Base-by-base conservation (phyloP, 805 yeast genomes). In the Danielia reshetovae region DNA sequence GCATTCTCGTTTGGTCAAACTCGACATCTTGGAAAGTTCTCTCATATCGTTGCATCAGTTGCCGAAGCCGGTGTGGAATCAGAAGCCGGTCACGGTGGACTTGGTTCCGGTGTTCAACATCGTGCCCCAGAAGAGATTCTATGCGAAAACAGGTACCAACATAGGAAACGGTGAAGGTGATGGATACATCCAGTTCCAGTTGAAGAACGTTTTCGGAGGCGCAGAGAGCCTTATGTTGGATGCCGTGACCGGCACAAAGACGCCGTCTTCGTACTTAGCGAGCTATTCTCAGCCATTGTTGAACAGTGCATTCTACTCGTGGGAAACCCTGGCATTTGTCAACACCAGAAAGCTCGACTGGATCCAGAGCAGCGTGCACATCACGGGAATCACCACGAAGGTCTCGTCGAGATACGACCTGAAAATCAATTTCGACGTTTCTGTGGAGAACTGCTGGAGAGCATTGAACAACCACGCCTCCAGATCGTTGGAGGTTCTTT, bases 101-200 rank as follows among this genome's bases (percentile, higher is more conserved):
- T 37, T 69, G 15, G 59, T 60, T 2, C 71, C 72, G 2, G 54
- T 61, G 2, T 62, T 65, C 47, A 61, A 62, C 33, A 37, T 62
- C 4, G 26, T 57, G 4, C 89, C 90, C 0, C 74, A 74, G 4
- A 86, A 86, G 47, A 72, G 74, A 45, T 83, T 88, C 48, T 72
- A 75, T 40, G 89, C 95, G 34, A 85, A 84, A 49, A 85, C 97
- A 1, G 99, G 99, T 4, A 93, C 97, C 2, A 89, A 88, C 57
- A 76, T 93, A 6, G 97, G 97, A 2, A 90, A 93, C 54, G 95
- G 95, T 21, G 97, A 93, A 64, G 98, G 97, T 19, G 93, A 85
- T 53, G 97, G 97, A 1, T 88, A 89, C 52, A 70, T 87, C 30
- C 81, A 85, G 21, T 76, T 89, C 36, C 88, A 56, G 65, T 48